A percentile compares a stretch with the other conserved stretches of the same genome.
Conservation (phyloP, 345 rosid species). For the Luvunga scandens region DNA sequence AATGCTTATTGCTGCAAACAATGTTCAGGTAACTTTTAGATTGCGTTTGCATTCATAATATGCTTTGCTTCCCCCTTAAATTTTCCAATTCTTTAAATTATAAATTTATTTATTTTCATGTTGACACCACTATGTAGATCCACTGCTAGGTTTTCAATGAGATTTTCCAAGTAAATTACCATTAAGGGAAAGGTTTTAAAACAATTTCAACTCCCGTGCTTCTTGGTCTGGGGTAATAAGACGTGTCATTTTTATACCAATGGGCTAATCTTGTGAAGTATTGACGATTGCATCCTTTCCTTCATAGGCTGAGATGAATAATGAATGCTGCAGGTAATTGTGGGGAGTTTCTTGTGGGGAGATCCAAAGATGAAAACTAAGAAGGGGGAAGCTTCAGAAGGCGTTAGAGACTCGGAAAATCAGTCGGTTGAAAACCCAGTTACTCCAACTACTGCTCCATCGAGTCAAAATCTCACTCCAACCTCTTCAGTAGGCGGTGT, state of each 20-base stretch:
- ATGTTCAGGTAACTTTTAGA: conserved; percentile 64
- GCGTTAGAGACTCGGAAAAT: conserved; percentile 36
- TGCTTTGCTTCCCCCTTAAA: neutral
- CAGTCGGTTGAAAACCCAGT: conserved; percentile 41
- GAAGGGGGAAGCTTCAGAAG: conserved; percentile 55
- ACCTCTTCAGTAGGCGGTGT: conserved; percentile 43
- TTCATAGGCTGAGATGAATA: neutral
- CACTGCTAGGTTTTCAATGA: neutral
- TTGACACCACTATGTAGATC: neutral
- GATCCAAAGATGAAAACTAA: conserved; percentile 72
- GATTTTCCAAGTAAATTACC: neutral
- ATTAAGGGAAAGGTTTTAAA: neutral
- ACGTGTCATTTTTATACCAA: neutral
- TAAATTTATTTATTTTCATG: neutral
- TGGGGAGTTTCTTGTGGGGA: conserved; percentile 88
- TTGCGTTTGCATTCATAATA: neutral
- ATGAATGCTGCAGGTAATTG: conserved; percentile 59
- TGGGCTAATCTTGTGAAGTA: neutral
- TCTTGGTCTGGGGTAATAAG: neutral
- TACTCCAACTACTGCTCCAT: conserved; percentile 36
- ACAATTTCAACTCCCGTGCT: neutral
- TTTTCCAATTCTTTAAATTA: neutral
- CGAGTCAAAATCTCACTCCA: conserved; percentile 63
- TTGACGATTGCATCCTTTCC: neutral
- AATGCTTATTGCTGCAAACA: conserved; percentile 83